These are phyloP conservation scores for Xylaria curta DNA, from an alignment of 495 filamentous ascomycete genomes.

Conservation along the genomic window DNA sequence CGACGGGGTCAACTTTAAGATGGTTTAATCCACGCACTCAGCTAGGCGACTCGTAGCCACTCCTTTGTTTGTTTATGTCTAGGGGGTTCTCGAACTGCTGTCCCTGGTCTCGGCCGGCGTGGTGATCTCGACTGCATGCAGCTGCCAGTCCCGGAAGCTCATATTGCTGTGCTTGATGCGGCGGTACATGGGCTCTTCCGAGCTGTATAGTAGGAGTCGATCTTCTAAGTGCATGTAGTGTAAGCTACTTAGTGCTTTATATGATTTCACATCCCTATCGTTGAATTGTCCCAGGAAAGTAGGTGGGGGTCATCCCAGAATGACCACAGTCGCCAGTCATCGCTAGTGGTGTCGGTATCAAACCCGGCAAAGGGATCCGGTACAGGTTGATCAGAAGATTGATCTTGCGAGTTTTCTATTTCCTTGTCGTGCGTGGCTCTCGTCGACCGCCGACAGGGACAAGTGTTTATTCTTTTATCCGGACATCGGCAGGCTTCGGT, in stretches of 20 bases:
- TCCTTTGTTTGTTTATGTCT: background rate
- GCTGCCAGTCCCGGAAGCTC: slow-evolving; percentile 1
- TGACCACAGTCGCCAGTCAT: slow-evolving; percentile 20
- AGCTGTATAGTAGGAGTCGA: background rate
- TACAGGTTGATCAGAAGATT: background rate
- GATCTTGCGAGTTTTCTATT: background rate
- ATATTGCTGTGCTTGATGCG: background rate
- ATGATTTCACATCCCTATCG: slow-evolving; percentile 6
- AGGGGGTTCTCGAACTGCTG: background rate
- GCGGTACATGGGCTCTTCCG: background rate
- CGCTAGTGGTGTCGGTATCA: slow-evolving; percentile 5
- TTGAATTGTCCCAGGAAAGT: slow-evolving; percentile 15
- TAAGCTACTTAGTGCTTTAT: too few species aligned
- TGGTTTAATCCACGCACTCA: background rate
- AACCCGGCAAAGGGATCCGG: slow-evolving; percentile 6
- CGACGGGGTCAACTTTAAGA: too few species aligned
- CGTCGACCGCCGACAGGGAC: background rate
- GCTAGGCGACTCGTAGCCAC: background rate
- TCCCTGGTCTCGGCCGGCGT: background rate
- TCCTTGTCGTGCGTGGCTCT: background rate
- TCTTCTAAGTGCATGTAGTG: background rate
- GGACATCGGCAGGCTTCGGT: background rate
- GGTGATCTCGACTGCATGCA: background rate
- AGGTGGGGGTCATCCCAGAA: slow-evolving; percentile 24
- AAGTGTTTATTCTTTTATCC: background rate